These are phyloP conservation scores for Aspergillus saccharolyticus DNA, from an alignment of 495 filamentous ascomycete species.

Conservation along the genomic window DNA sequence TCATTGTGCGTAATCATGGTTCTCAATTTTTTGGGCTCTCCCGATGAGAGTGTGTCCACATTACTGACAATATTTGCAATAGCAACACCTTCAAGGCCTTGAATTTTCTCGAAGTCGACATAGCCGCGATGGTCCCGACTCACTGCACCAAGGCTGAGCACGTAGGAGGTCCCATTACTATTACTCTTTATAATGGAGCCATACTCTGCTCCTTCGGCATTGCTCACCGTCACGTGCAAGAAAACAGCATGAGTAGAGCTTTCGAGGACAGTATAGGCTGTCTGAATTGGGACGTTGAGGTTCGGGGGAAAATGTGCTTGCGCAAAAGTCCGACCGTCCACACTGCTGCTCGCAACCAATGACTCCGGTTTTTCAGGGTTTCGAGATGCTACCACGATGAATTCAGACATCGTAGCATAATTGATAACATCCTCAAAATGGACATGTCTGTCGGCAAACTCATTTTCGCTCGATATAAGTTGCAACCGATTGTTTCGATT, in stretches of 20 bases:
- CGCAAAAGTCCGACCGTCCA: slow-evolving; percentile 78
- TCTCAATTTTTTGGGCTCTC: slow-evolving; percentile 70
- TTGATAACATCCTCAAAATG: slow-evolving; percentile 66
- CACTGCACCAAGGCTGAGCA: slow-evolving; percentile 68
- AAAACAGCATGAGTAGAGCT: slow-evolving; percentile 90
- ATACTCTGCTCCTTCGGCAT: slow-evolving; percentile 53
- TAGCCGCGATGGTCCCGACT: slow-evolving; percentile 71
- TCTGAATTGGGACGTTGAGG: slow-evolving; percentile 67
- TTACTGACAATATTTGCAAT: slow-evolving; percentile 84
- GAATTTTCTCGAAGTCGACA: slow-evolving; percentile 95
- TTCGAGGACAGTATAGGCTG: slow-evolving; percentile 86
- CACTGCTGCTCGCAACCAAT: slow-evolving; percentile 71
- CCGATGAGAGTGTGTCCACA: slow-evolving; percentile 52
- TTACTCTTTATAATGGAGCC: slow-evolving; percentile 96
- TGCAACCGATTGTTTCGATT: slow-evolving; percentile 54
- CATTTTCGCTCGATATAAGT: slow-evolving; percentile 69
- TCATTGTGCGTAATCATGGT: slow-evolving; percentile 95
- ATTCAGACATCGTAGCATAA: slow-evolving; percentile 91
- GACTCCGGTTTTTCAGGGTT: slow-evolving; percentile 57
- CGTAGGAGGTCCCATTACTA: slow-evolving; percentile 93
- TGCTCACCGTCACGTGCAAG: slow-evolving; percentile 77
- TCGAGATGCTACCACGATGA: slow-evolving; percentile 81
- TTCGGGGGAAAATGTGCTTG: slow-evolving; percentile 79
- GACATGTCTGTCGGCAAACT: slow-evolving; percentile 57
- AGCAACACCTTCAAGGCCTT: slow-evolving; percentile 82